phyloP scores from a whole-genome alignment of 2,329 filamentous ascomycete genomes.

The Dryadomyces sulphureus region DNA sequence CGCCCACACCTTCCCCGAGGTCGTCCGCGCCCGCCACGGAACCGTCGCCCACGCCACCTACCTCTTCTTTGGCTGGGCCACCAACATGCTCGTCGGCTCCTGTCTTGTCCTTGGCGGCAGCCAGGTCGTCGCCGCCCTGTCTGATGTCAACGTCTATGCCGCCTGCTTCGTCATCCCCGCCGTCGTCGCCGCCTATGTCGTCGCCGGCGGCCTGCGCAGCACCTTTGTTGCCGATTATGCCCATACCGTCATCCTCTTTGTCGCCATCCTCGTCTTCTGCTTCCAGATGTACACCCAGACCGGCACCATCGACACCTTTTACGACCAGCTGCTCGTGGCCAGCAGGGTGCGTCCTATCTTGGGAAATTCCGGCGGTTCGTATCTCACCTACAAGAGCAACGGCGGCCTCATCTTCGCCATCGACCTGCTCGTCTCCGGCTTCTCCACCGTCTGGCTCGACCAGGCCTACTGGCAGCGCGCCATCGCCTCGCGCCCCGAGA shows the following conservation, averaged over 20 bases:
- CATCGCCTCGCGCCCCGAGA: conserved; percentile 25
- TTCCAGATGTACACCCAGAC: conserved; percentile 18
- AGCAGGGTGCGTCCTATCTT: conserved; percentile 17
- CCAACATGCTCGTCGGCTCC: conserved; percentile 25
- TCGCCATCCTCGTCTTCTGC: conserved; percentile 22
- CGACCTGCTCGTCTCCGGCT: conserved; percentile 21
- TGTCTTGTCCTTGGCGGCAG: conserved; percentile 23
- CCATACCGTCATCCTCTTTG: conserved; percentile 24
- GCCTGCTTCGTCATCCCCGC: conserved; percentile 24
- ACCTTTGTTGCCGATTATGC: conserved; percentile 27
- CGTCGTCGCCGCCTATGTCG: conserved; percentile 23
- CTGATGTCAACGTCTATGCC: conserved; percentile 25
- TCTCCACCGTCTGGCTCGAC: conserved; percentile 23
- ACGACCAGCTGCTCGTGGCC: conserved; percentile 21
- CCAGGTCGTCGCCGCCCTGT: conserved; percentile 22
- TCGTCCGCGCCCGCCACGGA: conserved; percentile 23
- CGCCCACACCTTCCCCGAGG: conserved; percentile 27
- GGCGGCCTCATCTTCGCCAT: conserved; percentile 22
- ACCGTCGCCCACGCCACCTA: conserved; percentile 22
- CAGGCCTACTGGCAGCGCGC: conserved; percentile 30
- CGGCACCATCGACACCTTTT: conserved; percentile 19
- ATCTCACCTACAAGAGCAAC: conserved; percentile 21
- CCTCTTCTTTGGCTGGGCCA: conserved; percentile 23
- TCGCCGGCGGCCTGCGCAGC: conserved; percentile 22
- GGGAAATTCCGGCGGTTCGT: conserved; percentile 19